phyloP scores from a whole-genome alignment of 352 stramenopile genomes.

The Hyaloperonospora arabidopsidis region DNA sequence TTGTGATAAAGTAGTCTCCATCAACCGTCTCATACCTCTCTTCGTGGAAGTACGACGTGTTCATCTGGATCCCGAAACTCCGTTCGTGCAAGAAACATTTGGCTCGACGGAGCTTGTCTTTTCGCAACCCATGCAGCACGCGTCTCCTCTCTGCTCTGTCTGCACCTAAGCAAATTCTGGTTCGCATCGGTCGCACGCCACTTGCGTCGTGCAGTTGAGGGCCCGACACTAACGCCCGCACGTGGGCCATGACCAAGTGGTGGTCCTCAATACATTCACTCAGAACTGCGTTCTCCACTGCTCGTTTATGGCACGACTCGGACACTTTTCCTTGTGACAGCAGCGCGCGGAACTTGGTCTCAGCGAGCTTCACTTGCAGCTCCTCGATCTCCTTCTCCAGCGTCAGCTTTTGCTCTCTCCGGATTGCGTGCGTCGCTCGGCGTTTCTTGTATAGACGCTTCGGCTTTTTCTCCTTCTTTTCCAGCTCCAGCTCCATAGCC shows the following conservation, averaged over 20 bases:
- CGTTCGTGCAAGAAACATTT: conserved; percentile 32
- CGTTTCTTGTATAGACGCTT: conserved; percentile 36
- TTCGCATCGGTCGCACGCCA: conserved; percentile 29
- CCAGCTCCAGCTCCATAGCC: too few species aligned
- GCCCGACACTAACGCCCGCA: conserved; percentile 24
- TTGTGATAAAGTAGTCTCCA: conserved; percentile 42
- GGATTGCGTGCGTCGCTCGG: conserved; percentile 37
- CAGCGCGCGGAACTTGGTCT: conserved; percentile 29
- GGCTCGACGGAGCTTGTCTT: conserved; percentile 25
- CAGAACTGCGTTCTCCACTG: conserved; percentile 12
- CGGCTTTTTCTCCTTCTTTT: neutral
- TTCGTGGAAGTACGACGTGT: conserved; percentile 27
- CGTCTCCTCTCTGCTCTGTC: conserved; percentile 24
- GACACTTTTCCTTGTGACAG: conserved; percentile 13
- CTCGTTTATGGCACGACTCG: conserved; percentile 13
- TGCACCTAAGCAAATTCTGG: conserved; percentile 25
- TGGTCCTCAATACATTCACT: conserved; percentile 5
- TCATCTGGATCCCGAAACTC: conserved; percentile 17
- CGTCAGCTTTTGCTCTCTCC: conserved; percentile 36
- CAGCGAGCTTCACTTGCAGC: conserved; percentile 29
- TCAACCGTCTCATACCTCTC: conserved; percentile 39
- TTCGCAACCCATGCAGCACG: conserved; percentile 22
- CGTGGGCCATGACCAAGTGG: conserved; percentile 28
- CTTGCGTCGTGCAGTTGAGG: conserved; percentile 22
- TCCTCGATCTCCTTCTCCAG: conserved; percentile 24